A percentile compares a stretch with the other conserved stretches of the same genome.
Evolutionary conservation across 345 rosid genomes (phyloP).

Genomic region (Moringa oleifera): DNA sequence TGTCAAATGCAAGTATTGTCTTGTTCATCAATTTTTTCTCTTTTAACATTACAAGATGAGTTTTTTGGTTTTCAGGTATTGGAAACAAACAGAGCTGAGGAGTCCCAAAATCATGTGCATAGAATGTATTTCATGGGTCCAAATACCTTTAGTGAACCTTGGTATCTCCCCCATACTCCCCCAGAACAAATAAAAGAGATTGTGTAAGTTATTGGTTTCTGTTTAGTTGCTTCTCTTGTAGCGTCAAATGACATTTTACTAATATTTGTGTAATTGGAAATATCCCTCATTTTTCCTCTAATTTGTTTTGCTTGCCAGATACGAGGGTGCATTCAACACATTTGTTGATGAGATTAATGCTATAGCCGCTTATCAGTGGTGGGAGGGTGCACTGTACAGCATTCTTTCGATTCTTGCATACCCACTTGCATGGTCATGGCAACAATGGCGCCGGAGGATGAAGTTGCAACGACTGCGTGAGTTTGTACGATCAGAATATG

Average conservation of each 20-base stretch:
- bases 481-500: slow-evolving; percentile 97
- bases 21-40: slow-evolving; percentile 1
- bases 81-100: slow-evolving; percentile 98
- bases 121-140: slow-evolving; percentile 98
- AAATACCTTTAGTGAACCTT: slow-evolving; percentile 92
- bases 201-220: slow-evolving; percentile 60
- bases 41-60: slow-evolving; percentile 11
- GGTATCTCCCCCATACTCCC: slow-evolving; percentile 94
- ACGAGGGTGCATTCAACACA: slow-evolving; percentile 88
- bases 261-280: background rate
- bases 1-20: slow-evolving; percentile 1
- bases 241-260: background rate
- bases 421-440: slow-evolving; percentile 99
- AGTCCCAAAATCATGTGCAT: slow-evolving; percentile 92
- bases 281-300: slow-evolving; percentile 12
- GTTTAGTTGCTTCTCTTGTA: slow-evolving; percentile 14
- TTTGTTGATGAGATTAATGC: slow-evolving; percentile 97
- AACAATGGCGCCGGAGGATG: slow-evolving; percentile 85
- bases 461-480: slow-evolving; percentile 87
- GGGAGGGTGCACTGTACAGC: slow-evolving; percentile 95
- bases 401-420: slow-evolving; percentile 74
- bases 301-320: slow-evolving; percentile 44
- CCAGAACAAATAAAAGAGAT: slow-evolving; percentile 95
- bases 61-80: slow-evolving; percentile 53
- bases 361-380: slow-evolving; percentile 96